Conservation (phyloP, 805 yeast species). For the Pichia eremophila region DNA sequence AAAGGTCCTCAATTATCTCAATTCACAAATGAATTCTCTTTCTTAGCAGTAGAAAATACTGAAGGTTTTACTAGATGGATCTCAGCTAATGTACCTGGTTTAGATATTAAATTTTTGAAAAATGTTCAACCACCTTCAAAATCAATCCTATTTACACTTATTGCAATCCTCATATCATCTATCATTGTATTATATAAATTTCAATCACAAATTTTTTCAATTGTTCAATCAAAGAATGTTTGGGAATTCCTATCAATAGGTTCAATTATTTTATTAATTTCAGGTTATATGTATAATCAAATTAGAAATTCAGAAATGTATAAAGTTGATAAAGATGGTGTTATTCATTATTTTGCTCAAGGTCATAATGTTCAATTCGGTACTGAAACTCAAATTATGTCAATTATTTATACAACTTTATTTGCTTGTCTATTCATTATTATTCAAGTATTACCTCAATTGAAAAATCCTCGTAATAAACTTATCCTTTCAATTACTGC, state of each 20-base stretch:
- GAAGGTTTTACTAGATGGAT: conserved; percentile 14
- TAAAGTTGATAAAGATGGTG: conserved; percentile 32
- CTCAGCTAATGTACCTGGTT: conserved; percentile 1
- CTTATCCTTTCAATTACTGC: conserved; percentile 39
- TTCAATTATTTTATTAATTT: conserved; percentile 56
- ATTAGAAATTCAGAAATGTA: conserved; percentile 68
- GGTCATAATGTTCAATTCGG: conserved; percentile 77
- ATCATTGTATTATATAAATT: conserved; percentile 18
- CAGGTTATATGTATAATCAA: conserved; percentile 91
- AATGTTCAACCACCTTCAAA: not conserved
- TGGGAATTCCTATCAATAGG: conserved; percentile 72
- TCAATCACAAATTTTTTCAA: conserved; percentile 26
- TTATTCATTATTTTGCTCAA: conserved; percentile 30
- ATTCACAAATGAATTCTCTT: conserved; percentile 33
- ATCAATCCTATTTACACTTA: conserved; percentile 26
- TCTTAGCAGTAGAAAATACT: conserved; percentile 34
- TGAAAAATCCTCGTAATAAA: conserved; percentile 37
- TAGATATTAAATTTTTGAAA: conserved; percentile 1
- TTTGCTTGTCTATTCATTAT: conserved; percentile 52
- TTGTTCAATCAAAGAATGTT: conserved; percentile 43
- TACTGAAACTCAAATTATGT: conserved; percentile 80
- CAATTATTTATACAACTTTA: conserved; percentile 61
- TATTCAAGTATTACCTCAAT: conserved; percentile 45
- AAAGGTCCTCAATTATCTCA: conserved; percentile 14
- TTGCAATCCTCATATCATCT: conserved; percentile 28